A percentile compares a stretch with the other conserved stretches of the same genome.
phyloP scores from a whole-genome alignment of 129 eudicot species.

The Helianthus tuberosus region DNA sequence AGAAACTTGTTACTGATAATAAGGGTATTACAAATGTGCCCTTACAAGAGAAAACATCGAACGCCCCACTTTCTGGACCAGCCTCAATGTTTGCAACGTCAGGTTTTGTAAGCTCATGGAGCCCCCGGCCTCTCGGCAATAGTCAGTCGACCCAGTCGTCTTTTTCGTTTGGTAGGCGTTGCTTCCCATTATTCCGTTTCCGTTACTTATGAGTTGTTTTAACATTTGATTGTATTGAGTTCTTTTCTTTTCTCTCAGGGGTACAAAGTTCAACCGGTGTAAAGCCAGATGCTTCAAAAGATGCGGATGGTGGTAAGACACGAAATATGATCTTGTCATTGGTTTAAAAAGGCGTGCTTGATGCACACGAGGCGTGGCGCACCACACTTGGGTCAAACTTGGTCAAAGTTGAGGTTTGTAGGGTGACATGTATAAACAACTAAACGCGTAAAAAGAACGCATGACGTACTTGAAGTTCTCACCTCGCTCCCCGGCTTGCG shows the following conservation, averaged over 20 bases:
- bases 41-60: constrained; percentile 36
- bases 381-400: too few species aligned
- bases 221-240: too few species aligned
- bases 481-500: too few species aligned
- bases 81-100: constrained; percentile 41
- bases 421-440: too few species aligned
- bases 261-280: constrained; percentile 51
- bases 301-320: constrained; percentile 71
- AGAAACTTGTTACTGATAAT: constrained; percentile 44
- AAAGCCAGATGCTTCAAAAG: constrained; percentile 53
- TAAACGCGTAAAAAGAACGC: too few species aligned
- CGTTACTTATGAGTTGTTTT: not conserved
- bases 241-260: constrained; percentile 38
- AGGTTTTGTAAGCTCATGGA: constrained; percentile 37
- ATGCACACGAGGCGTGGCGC: too few species aligned
- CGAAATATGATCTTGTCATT: not conserved
- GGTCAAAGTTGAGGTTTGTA: too few species aligned
- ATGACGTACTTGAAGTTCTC: too few species aligned
- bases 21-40: constrained; percentile 39
- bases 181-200: not conserved
- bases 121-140: constrained; percentile 43
- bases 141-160: constrained; percentile 34
- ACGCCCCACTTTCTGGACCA: constrained; percentile 34
- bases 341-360: too few species aligned
- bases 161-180: constrained; percentile 61